These are phyloP conservation scores for Microbotryomycetes sp. DNA, from an alignment of 1,284 basidiomycete genomes.

Conservation along the genomic window DNA sequence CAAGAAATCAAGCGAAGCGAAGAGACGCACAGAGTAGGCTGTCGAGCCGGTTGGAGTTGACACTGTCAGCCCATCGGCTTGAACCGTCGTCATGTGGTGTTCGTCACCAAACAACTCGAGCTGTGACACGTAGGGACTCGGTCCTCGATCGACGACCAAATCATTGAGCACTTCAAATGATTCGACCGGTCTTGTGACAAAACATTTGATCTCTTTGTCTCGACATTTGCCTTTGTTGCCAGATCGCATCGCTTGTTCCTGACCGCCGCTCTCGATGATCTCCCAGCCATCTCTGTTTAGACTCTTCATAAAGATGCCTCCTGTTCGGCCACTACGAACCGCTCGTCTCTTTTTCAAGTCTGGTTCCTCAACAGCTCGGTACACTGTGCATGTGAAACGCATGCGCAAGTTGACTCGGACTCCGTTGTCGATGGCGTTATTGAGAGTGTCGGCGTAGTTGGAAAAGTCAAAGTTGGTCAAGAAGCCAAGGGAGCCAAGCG, in stretches of 20 bases:
- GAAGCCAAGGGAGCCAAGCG: conserved; percentile 96
- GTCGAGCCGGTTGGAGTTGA: conserved; percentile 97
- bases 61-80: conserved; percentile 93
- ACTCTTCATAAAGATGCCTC: conserved; percentile 90
- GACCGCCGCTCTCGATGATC: conserved; percentile 70
- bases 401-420: conserved; percentile 97
- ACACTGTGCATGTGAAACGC: conserved; percentile 98
- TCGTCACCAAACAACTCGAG: conserved; percentile 99
- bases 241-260: conserved; percentile 42
- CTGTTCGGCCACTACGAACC: conserved; percentile 81
- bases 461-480: conserved; percentile 96
- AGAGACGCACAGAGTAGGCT: conserved; percentile 75
- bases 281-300: conserved; percentile 87
- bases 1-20: background rate
- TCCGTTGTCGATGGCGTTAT: conserved; percentile 81
- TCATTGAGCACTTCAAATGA: conserved; percentile 98
- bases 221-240: conserved; percentile 45
- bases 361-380: conserved; percentile 72
- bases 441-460: conserved; percentile 79
- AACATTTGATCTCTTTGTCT: conserved; percentile 98
- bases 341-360: conserved; percentile 47
- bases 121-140: conserved; percentile 93
- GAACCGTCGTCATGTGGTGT: conserved; percentile 98
- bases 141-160: conserved; percentile 94
- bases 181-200: conserved; percentile 88